phyloP scores from a whole-genome alignment of 1,284 basidiomycete species.

The Golubevia sp. region DNA sequence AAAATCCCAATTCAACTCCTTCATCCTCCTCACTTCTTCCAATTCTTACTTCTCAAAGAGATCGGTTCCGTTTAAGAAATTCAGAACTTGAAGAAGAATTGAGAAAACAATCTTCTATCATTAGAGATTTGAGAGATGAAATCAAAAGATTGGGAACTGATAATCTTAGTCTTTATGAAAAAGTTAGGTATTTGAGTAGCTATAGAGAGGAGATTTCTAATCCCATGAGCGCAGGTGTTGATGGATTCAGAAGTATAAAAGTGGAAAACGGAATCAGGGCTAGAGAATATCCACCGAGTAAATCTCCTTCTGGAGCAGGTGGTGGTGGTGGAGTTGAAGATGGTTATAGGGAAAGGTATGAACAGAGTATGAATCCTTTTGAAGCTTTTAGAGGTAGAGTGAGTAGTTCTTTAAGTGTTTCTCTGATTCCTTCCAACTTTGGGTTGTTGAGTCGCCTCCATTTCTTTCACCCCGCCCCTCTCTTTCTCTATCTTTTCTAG shows the following conservation, averaged over 20 bases:
- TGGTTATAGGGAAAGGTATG: constrained; percentile 87
- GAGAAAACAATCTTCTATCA: too few species aligned
- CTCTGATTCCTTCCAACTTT: too few species aligned
- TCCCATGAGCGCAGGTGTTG: neutral
- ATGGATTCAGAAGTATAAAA: constrained; percentile 63
- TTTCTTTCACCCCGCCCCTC: too few species aligned
- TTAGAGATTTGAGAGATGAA: constrained; percentile 28
- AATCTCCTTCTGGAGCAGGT: neutral
- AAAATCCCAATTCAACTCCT: neutral
- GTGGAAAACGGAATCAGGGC: constrained; percentile 88
- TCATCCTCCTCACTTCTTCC: constrained; percentile 22
- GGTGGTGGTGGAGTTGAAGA: constrained; percentile 94
- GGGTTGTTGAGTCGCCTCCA: too few species aligned
- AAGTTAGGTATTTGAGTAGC: constrained; percentile 48
- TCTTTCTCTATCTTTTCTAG: neutral
- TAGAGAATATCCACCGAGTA: constrained; percentile 72
- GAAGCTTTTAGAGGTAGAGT: constrained; percentile 93
- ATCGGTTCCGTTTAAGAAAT: constrained; percentile 91
- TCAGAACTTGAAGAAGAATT: constrained; percentile 86
- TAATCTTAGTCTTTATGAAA: constrained; percentile 53
- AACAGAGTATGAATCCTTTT: constrained; percentile 96
- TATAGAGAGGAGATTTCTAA: constrained; percentile 67
- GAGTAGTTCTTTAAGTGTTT: too few species aligned
- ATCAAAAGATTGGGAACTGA: constrained; percentile 46
- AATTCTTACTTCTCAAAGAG: constrained; percentile 94